Evolutionary conservation across 345 rosid genomes (phyloP).

Genomic region (Brassica napus): DNA sequence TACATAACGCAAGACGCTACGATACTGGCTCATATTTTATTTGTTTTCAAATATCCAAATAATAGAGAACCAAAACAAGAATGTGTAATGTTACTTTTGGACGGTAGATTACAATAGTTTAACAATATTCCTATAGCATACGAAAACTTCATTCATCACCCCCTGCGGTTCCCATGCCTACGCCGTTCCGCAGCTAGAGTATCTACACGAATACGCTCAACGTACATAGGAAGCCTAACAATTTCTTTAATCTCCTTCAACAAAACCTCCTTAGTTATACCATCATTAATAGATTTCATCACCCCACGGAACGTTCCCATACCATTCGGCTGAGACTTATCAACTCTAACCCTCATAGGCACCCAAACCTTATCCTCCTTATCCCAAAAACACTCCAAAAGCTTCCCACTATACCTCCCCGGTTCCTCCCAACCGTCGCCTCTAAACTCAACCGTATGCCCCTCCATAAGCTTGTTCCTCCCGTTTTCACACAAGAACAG

Average conservation of each 20-base stretch:
- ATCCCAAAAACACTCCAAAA: constrained; percentile 78
- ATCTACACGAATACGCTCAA: constrained; percentile 64
- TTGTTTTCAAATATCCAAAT: neutral
- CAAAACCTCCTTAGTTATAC: constrained; percentile 74
- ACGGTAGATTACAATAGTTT: neutral
- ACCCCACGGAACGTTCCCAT: constrained; percentile 61
- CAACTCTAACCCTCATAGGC: constrained; percentile 66
- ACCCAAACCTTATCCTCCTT: constrained; percentile 56
- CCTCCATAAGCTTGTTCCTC: constrained; percentile 80
- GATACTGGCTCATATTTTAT: constrained; percentile 29
- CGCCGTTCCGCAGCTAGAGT: constrained; percentile 21
- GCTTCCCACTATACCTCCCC: constrained; percentile 60
- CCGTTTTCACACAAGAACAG: constrained; percentile 74
- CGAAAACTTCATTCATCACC: neutral
- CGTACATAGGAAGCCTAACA: constrained; percentile 76
- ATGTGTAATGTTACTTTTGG: neutral
- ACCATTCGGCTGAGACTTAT: constrained; percentile 72
- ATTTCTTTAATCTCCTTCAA: constrained; percentile 67
- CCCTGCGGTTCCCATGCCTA: constrained; percentile 12
- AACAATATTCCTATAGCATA: too few relatives aligned
- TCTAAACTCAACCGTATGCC: constrained; percentile 58
- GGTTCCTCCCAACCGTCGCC: constrained; percentile 59
- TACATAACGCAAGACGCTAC: too few relatives aligned
- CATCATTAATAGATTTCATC: constrained; percentile 73
- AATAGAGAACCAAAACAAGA: neutral